phyloP scores from a whole-genome alignment of 306 rosid genomes.

The Lathyrus aphaca region DNA sequence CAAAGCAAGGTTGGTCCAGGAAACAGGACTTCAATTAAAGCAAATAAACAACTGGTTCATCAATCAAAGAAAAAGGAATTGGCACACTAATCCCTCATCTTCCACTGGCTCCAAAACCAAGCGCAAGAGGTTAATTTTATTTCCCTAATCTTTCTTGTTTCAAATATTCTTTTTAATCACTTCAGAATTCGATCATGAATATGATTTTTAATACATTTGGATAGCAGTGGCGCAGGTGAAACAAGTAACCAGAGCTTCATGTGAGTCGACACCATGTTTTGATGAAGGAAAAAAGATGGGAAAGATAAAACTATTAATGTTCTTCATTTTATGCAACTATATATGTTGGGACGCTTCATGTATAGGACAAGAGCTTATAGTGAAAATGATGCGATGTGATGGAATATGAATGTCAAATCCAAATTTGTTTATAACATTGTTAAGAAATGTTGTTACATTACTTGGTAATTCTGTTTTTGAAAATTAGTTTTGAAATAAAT shows the following conservation, averaged over 20 bases:
- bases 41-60: constrained; percentile 60
- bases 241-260: constrained; percentile 53
- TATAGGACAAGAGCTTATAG: not conserved
- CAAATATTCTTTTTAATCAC: not conserved
- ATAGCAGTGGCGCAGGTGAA: constrained; percentile 66
- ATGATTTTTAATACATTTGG: constrained; percentile 30
- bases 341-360: not conserved
- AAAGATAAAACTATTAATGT: not conserved
- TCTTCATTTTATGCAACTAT: constrained; percentile 15
- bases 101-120: constrained; percentile 68
- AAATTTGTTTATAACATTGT: constrained; percentile 2
- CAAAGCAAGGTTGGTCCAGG: constrained; percentile 85
- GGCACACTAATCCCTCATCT: constrained; percentile 80
- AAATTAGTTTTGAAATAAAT: too few relatives aligned
- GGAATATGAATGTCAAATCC: constrained; percentile 23
- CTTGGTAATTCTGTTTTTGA: too few relatives aligned
- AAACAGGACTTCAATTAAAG: constrained; percentile 89
- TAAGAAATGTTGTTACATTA: not conserved
- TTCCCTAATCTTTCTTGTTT: not conserved
- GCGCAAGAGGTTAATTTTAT: constrained; percentile 72
- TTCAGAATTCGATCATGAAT: constrained; percentile 1
- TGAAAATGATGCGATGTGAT: not conserved
- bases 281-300: not conserved
- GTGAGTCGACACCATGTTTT: constrained; percentile 40
- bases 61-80: constrained; percentile 75